Evolutionary conservation across 2,329 filamentous ascomycete genomes (phyloP).

Genomic region (Thielaviopsis punctulata): DNA sequence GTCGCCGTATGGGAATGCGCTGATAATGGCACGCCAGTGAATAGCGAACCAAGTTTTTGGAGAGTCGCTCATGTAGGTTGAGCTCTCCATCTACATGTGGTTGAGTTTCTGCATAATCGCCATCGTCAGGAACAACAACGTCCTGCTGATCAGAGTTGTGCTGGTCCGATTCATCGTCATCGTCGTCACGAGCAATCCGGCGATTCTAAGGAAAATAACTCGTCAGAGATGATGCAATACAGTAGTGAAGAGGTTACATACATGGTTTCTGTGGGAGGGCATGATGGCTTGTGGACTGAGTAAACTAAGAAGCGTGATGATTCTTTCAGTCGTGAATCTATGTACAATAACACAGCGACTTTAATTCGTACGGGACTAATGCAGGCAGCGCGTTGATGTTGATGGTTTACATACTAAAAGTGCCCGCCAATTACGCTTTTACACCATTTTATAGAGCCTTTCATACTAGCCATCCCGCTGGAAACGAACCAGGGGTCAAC

Average conservation of each 20-base stretch:
- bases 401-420: too few species aligned
- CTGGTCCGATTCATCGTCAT: background rate
- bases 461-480: background rate
- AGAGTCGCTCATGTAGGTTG: slow-evolving; percentile 32
- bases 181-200: background rate
- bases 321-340: background rate
- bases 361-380: background rate
- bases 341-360: background rate
- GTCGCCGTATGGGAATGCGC: slow-evolving; percentile 39
- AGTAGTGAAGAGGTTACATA: background rate
- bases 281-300: background rate
- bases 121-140: slow-evolving; percentile 13
- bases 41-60: slow-evolving; percentile 52
- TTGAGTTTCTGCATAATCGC: slow-evolving; percentile 16
- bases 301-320: background rate
- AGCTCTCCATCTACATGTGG: slow-evolving; percentile 16
- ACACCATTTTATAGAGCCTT: background rate
- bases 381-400: background rate
- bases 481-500: background rate
- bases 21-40: slow-evolving; percentile 49
- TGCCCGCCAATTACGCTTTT: background rate
- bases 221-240: too few species aligned
- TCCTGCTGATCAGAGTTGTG: background rate
- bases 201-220: background rate
- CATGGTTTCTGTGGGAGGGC: background rate